Evolutionary conservation across 352 stramenopile species (phyloP), one percentile per base, ranked within the genome.

Genomic region (Phytopythium aichiense): DNA sequence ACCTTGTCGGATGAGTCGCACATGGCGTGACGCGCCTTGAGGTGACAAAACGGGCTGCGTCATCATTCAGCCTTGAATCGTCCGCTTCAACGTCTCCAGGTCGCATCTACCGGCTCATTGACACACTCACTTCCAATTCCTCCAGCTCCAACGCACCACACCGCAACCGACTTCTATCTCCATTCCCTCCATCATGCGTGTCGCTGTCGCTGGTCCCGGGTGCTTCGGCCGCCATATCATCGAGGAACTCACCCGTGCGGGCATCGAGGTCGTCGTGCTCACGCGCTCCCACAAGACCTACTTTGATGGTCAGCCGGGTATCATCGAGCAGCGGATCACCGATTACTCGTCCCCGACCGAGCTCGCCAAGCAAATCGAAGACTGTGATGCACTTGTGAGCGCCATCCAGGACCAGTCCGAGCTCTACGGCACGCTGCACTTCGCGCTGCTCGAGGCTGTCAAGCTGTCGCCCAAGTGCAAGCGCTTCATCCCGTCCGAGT

Each of bases 401-500:
- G 64, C 60, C 20, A 66, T 74, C 46, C 49, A 40, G 16, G 63
- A 76, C 51, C n/a, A 51, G n/a, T 43, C 58, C 2, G 18, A 56
- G 33, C 11, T 45, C 0, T 68, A 60, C 37, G 62, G 50, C 0
- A 63, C 73, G 1, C 7, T 66, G 22, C 66, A 79, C 43, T 8
- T 74, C 7, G 43, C 33, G 3, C 52, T 80, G 2, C 35, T 82
- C 18, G 66, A 83, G 30, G 69, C 71, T 0, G 77, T 66, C 61
- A 76, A 74, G 50, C 49, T 64, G 23, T 63, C 68, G 20, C 43
- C 63, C 46, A 79, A 71, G 25, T 82, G 74, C 63, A 76, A 78
- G 66, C 71, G 74, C 52, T 83, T 79, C 60, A 76, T 83, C 56
- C 69, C 74, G 20, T 58, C 69, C 16, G 71, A 77, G 63, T 83